Conservation (phyloP, 441 rosid species). For the Monsonia emarginata region DNA sequence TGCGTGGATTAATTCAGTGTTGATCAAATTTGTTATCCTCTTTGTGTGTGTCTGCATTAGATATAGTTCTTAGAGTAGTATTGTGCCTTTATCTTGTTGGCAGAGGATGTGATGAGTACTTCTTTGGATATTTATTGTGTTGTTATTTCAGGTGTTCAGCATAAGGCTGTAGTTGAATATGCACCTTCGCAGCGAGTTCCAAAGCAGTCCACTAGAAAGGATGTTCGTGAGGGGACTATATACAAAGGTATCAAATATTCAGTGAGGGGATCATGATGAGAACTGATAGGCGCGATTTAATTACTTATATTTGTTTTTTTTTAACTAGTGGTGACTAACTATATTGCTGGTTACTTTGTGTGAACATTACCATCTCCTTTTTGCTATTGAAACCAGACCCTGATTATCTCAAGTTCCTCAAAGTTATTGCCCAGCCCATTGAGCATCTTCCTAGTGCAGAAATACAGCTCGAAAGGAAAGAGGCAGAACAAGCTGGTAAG, state of each 20-base stretch:
- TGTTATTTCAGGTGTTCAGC: slow-evolving; percentile 45
- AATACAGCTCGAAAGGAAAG: slow-evolving; percentile 58
- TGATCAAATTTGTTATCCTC: not conserved
- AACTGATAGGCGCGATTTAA: not conserved
- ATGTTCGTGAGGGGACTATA: slow-evolving; percentile 70
- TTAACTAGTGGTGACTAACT: not conserved
- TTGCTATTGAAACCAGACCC: slow-evolving; percentile 35
- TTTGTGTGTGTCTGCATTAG: not conserved
- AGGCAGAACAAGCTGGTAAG: slow-evolving; percentile 58
- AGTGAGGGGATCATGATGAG: not conserved
- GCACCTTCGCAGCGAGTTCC: slow-evolving; percentile 68
- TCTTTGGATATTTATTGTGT: not conserved
- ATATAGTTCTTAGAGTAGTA: not conserved
- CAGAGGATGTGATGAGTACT: not conserved
- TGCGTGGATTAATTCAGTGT: not conserved
- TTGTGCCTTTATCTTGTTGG: not conserved
- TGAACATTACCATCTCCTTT: not conserved
- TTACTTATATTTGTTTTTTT: not conserved
- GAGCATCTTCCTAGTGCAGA: slow-evolving; percentile 64
- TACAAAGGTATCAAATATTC: slow-evolving; percentile 27
- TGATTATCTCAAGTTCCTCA: slow-evolving; percentile 71
- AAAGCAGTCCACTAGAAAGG: slow-evolving; percentile 32
- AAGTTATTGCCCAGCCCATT: slow-evolving; percentile 51
- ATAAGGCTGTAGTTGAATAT: slow-evolving; percentile 62
- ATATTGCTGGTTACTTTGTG: not conserved